Conservation (phyloP, 306 rosid species). For the Prinsepia uniflora region DNA sequence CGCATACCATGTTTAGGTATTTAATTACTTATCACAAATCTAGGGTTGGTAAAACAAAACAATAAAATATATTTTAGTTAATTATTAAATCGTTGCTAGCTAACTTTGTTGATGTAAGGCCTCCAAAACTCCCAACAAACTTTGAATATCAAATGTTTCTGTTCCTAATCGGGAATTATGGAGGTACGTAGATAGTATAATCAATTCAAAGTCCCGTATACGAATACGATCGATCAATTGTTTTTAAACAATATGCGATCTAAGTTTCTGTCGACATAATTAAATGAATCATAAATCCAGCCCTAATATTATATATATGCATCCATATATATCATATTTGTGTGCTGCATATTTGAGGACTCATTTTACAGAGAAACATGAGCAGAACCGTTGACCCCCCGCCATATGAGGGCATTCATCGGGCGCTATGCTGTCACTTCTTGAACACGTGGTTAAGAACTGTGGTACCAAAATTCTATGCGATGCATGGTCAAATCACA, state of each 20-base stretch:
- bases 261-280: slow-evolving; percentile 16
- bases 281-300: background rate
- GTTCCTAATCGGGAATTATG: background rate
- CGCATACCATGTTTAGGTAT: slow-evolving; percentile 23
- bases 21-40: slow-evolving; percentile 37
- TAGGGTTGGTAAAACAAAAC: slow-evolving; percentile 17
- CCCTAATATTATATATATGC: slow-evolving; percentile 5
- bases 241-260: background rate
- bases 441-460: slow-evolving; percentile 16
- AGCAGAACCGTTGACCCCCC: background rate
- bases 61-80: slow-evolving; percentile 1
- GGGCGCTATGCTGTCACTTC: slow-evolving; percentile 9
- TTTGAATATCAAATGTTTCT: slow-evolving; percentile 32
- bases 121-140: slow-evolving; percentile 58
- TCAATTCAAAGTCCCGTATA: background rate
- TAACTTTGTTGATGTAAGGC: slow-evolving; percentile 25
- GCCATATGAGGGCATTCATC: background rate
- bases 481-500: slow-evolving; percentile 22
- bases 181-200: background rate
- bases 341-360: slow-evolving; percentile 1
- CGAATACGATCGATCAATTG: background rate
- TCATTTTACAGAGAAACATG: background rate
- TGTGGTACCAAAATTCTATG: slow-evolving; percentile 7
- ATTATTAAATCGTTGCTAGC: slow-evolving; percentile 1
- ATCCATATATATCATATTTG: background rate